Percentiles rank a stretch among this genome's conserved stretches.
Evolutionary conservation across 306 rosid genomes (phyloP).

Genomic region (Astragalus glycyphyllos): DNA sequence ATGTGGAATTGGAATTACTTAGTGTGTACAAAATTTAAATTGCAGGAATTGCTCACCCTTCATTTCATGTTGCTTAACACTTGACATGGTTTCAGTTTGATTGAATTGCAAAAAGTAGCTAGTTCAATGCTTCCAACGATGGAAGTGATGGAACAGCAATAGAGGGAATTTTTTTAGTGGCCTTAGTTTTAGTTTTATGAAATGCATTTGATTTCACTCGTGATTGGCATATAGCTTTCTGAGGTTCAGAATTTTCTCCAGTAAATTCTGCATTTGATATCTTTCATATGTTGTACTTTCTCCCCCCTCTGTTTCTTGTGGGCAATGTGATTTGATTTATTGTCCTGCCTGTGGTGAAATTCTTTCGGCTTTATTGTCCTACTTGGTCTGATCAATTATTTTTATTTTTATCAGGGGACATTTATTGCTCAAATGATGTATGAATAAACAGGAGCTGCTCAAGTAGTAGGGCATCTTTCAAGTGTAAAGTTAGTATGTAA

Average conservation of each 20-base stretch:
- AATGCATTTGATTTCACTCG: slow-evolving; percentile 9
- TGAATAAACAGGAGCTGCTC: slow-evolving; percentile 35
- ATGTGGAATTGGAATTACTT: neutral
- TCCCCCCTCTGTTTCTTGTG: neutral
- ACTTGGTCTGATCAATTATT: slow-evolving; percentile 15
- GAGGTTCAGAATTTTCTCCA: slow-evolving; percentile 2
- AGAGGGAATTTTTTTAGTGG: neutral
- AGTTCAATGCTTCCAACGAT: slow-evolving; percentile 5
- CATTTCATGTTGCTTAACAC: neutral
- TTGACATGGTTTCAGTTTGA: neutral
- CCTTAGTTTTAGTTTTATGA: neutral
- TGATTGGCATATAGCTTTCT: neutral
- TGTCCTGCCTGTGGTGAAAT: neutral
- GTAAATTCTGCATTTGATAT: neutral
- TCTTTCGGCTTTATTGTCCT: neutral
- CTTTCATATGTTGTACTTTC: neutral
- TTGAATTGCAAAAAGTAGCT: slow-evolving; percentile 18
- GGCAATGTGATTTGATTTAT: slow-evolving; percentile 9
- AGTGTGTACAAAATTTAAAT: neutral
- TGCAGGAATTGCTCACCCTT: neutral
- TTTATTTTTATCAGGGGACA: slow-evolving; percentile 37
- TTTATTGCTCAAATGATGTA: slow-evolving; percentile 27
- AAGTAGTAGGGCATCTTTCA: slow-evolving; percentile 4
- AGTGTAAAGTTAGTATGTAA: slow-evolving; percentile 29
- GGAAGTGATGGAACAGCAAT: neutral